phyloP scores from a whole-genome alignment of 1,139 yeast genomes.

The Kodamaea suecica region DNA sequence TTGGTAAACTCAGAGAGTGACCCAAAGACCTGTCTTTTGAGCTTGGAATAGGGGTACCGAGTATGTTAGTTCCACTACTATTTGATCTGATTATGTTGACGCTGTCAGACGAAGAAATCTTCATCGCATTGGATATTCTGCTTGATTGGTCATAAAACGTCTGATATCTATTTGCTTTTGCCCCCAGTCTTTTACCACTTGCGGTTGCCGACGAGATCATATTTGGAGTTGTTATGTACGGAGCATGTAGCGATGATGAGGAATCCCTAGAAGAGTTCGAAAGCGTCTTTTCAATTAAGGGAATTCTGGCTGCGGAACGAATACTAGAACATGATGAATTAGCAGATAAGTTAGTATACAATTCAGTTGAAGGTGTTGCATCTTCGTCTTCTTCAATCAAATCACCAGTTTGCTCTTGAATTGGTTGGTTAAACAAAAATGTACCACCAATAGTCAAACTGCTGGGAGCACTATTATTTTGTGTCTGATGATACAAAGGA shows the following conservation, averaged over 20 bases:
- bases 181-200: constrained; percentile 36
- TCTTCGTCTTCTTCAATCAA: constrained; percentile 23
- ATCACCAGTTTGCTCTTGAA: constrained; percentile 27
- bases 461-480: constrained; percentile 2
- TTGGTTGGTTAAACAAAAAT: constrained; percentile 31
- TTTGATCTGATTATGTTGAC: constrained; percentile 30
- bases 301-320: constrained; percentile 17
- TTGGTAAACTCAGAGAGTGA: constrained; percentile 43
- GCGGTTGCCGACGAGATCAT: constrained; percentile 21
- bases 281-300: constrained; percentile 30
- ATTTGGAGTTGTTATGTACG: background rate
- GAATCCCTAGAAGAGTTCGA: constrained; percentile 38
- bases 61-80: constrained; percentile 15
- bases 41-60: constrained; percentile 8
- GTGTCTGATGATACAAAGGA: constrained; percentile 10
- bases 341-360: constrained; percentile 32
- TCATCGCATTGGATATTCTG: constrained; percentile 45
- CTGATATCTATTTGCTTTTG: constrained; percentile 51
- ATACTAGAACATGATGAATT: constrained; percentile 38
- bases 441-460: constrained; percentile 5
- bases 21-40: constrained; percentile 26
- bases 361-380: constrained; percentile 19
- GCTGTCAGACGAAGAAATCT: constrained; percentile 43
- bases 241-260: constrained; percentile 12
- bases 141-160: constrained; percentile 49